These are phyloP conservation scores for Blepharisma stoltei DNA, from an alignment of 73 alveolate genomes.

Conservation along the genomic window DNA sequence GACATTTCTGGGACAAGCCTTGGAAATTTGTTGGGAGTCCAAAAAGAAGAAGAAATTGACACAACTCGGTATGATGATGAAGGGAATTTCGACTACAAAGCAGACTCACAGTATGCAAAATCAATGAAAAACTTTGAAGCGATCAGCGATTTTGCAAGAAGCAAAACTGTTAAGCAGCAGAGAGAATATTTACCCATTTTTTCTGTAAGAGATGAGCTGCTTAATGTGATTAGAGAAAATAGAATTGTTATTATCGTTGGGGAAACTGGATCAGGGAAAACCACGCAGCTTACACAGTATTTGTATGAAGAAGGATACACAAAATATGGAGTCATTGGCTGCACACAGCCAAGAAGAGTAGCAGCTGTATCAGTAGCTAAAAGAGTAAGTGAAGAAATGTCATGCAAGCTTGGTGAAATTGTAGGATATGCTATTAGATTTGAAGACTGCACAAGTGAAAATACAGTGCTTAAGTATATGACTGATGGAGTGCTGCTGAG, in stretches of 20 bases:
- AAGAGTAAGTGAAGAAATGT: slow-evolving; percentile 75
- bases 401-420: slow-evolving; percentile 50
- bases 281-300: slow-evolving; percentile 99
- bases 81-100: slow-evolving; percentile 78
- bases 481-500: slow-evolving; percentile 99
- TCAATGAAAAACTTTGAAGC: slow-evolving; percentile 67
- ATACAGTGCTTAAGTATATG: slow-evolving; percentile 98
- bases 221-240: slow-evolving; percentile 89
- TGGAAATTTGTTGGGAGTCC: slow-evolving; percentile 56
- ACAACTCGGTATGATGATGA: slow-evolving; percentile 57
- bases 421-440: slow-evolving; percentile 99
- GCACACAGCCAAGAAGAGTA: slow-evolving; percentile 99
- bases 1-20: slow-evolving; percentile 78
- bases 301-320: slow-evolving; percentile 96
- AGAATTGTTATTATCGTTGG: slow-evolving; percentile 96
- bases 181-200: slow-evolving; percentile 97
- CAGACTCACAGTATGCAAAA: slow-evolving; percentile 86
- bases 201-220: slow-evolving; percentile 88
- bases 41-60: slow-evolving; percentile 70
- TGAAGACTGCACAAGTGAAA: slow-evolving; percentile 94
- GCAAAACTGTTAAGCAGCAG: slow-evolving; percentile 86
- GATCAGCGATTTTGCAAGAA: slow-evolving; percentile 81
- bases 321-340: slow-evolving; percentile 90
- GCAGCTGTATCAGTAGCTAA: slow-evolving; percentile 98
- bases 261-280: slow-evolving; percentile 99